These are phyloP conservation scores for Porodaedalea pini DNA, from an alignment of 1,284 basidiomycete genomes.

Conservation along the genomic window DNA sequence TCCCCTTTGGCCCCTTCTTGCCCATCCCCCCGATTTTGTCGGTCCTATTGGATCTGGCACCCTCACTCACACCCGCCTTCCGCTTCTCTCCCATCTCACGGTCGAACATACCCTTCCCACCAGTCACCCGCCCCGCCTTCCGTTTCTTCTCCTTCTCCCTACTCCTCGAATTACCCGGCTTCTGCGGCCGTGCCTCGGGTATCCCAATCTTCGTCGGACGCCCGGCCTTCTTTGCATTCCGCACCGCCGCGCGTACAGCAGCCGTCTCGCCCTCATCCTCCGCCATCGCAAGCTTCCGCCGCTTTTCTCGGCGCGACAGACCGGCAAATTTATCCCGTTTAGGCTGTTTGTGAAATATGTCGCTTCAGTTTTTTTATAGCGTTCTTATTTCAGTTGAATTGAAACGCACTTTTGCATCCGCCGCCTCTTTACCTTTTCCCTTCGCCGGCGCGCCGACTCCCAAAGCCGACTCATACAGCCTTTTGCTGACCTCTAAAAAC, in stretches of 20 bases:
- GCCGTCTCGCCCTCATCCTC: constrained; percentile 64
- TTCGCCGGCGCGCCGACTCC: constrained; percentile 37
- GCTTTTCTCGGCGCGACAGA: constrained; percentile 77
- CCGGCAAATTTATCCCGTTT: constrained; percentile 84
- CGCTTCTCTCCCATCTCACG: constrained; percentile 39
- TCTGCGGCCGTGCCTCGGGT: constrained; percentile 24
- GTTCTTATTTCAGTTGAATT: not conserved
- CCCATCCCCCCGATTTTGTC: constrained; percentile 47
- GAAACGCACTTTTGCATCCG: constrained; percentile 36
- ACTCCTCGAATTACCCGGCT: constrained; percentile 17
- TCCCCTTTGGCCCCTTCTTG: constrained; percentile 45
- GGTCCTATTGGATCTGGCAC: constrained; percentile 46
- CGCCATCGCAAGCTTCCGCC: constrained; percentile 82
- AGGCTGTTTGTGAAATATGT: constrained; percentile 43
- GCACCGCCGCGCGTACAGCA: constrained; percentile 71
- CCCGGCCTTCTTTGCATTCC: constrained; percentile 77
- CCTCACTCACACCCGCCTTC: constrained; percentile 32
- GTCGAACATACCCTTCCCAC: constrained; percentile 36
- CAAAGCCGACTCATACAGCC: constrained; percentile 54
- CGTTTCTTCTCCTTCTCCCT: constrained; percentile 18
- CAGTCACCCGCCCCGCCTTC: constrained; percentile 12
- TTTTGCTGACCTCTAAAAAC: constrained; percentile 64
- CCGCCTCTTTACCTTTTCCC: constrained; percentile 31
- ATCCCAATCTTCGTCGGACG: constrained; percentile 55
- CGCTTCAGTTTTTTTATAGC: not conserved